Base-by-base conservation (phyloP, 1,284 basidiomycete species). In the Trametes versicolor region DNA sequence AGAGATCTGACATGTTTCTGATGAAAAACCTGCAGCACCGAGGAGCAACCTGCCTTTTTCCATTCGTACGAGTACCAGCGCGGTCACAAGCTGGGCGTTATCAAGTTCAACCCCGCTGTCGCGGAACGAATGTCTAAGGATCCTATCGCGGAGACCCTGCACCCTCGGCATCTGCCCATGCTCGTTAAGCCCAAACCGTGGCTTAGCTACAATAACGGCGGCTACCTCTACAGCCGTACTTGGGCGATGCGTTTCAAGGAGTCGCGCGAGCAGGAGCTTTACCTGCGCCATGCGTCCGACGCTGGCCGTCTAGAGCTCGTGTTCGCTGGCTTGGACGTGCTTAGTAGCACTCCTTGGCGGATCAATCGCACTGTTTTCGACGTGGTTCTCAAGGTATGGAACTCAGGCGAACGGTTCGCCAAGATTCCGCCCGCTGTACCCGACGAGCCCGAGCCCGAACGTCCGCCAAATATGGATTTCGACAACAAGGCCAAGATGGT, bases 141-240 rank as follows among this genome's bases (percentile, higher is more conserved):
- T 70, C 84, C 82, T 41, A 75, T 97, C 6, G 80, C 84, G n/a
- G 87, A 91, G 58, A 90, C 93, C 0, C 81, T 99, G 12, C 95
- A 97, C 77, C 96, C 97, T 17, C 92, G 97, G 9, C 95, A 98
- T 77, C 83, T 99, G 51, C 97, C 97, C 9, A 99, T 99, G 97
- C 85, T 99, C 2, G 88, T 98, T 25, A 91, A 90, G 64, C 97
- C 98, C 0, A 91, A 91, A 71, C 93, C 94, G 0, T 99, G 97
- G 97, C 76, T 92, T 0, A 83, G 82, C 62, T 86, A 90, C 72
- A 87, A 94, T 65, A 83, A 91, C 48, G 98, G 97, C 17, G 95
- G 93, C 2, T 99, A 77, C 80, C 52, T 66, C 25, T 65, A 63
- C 60, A 65, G 43, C 58, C 63, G 64, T 27, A 68, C 63, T 12